Base-by-base conservation (phyloP, 108 stramenopile genomes). In the Craspedostauros australis region DNA sequence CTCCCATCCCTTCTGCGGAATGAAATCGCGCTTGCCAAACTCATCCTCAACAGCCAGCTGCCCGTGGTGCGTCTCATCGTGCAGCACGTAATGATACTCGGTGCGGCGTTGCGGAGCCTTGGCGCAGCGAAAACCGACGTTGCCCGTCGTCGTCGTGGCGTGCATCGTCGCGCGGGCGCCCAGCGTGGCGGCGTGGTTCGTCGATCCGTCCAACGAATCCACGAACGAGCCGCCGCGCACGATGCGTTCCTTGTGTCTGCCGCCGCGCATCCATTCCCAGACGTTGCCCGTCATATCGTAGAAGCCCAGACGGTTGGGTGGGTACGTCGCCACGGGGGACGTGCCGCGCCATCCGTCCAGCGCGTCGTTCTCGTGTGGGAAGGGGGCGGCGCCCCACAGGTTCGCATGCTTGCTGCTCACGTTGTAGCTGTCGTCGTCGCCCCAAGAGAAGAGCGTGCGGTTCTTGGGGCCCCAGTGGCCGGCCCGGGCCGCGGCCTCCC, bases 181-280 rank as follows among this genome's bases (percentile, higher is more conserved):
- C 30, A 90, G 54, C 3, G 88, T 90, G 9, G 88, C 88, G 2
- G 80, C 85, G 64, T 95, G 94, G 42, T 95, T 92, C 41, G 62
- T 62, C 39, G 73, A 64, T 20, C 91, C 94, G 59, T 92, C 84
- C 34, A 88, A 44, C 50, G 65, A 72, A 57, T 95, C 94, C 18
- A 95, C 78, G 64, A 90, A 95, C 16, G 79, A 82, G 9, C 68
- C 94, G 12, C 94, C 94, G 18, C 94, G 74, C 20, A 92, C 80
- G 58, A 93, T 89, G 14, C 91, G 80, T 7, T 70, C 53, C 57
- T 89, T 88, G 67, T 89, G 82, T 29, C 84, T 89, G 22, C 91
- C 94, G 7, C 94, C 94, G 26, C 85, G 65, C 66, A 76, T 70
- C 95, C 95, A 95, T 48, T 93, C 95, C 94, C 95, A 95, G 6